Evolutionary conservation across 2,329 filamentous ascomycete genomes (phyloP).

Genomic region (Paraconiothyrium brasiliense): DNA sequence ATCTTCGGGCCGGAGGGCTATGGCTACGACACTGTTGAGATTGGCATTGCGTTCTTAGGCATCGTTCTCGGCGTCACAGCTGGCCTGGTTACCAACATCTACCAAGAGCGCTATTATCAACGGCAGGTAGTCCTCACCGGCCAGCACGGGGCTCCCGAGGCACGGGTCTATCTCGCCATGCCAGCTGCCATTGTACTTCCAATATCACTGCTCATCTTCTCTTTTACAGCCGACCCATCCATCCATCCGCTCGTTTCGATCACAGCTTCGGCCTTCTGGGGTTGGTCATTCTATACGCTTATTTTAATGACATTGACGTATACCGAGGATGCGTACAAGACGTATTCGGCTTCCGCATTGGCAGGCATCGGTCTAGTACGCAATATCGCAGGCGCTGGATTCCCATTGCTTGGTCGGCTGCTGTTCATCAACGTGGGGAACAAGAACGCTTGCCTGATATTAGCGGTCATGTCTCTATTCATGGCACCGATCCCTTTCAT

Average conservation of each 20-base stretch:
- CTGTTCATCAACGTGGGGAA: conserved; percentile 44
- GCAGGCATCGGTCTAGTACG: conserved; percentile 53
- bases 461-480: conserved; percentile 39
- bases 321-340: conserved; percentile 60
- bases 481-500: conserved; percentile 48
- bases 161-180: conserved; percentile 53
- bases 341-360: conserved; percentile 54
- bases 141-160: conserved; percentile 53
- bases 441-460: conserved; percentile 40
- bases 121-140: conserved; percentile 42
- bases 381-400: conserved; percentile 49
- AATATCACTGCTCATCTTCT: conserved; percentile 47
- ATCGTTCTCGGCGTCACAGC: conserved; percentile 54
- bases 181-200: conserved; percentile 52
- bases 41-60: conserved; percentile 54
- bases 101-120: conserved; percentile 57
- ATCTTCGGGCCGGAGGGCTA: conserved; percentile 59
- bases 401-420: conserved; percentile 43
- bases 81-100: conserved; percentile 56
- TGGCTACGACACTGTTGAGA: conserved; percentile 51
- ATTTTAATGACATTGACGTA: conserved; percentile 62
- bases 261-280: conserved; percentile 60
- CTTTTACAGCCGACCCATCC: conserved; percentile 42
- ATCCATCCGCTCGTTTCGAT: conserved; percentile 57
- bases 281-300: conserved; percentile 61